Base-by-base conservation (phyloP, 164 flowering plant species). In the Buxus sempervirens region DNA sequence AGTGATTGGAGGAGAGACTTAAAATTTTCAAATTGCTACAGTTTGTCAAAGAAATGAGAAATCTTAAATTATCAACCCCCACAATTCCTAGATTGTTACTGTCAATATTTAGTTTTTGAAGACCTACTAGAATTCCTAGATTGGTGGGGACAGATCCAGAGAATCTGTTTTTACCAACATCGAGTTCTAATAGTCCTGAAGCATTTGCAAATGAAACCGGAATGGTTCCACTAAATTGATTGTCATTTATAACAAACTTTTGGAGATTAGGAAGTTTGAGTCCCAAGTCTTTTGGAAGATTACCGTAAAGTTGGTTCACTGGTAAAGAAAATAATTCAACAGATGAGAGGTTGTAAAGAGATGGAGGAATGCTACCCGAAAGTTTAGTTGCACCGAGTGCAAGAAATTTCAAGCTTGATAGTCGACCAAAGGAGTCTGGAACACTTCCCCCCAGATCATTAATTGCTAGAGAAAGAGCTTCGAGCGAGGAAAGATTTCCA, bases 281-380 rank as follows among this genome's bases (percentile, higher is more conserved):
- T 21, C 81, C 78, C 2, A 83, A 15, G 12, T 62, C 51, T 0
- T 59, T 23, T 1, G 81, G 78, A 53, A 83, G 71, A 54, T 13
- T 63, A 0, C 86, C 86, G 0, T 42, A 9, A 0, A 83, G 36
- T 12, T 60, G 60, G 55, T 77, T 79, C 1, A 0, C 19, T 0
- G 48, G 1, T 0, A 73, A 0, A 5, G 59, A 24, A 1, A 81
- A 20, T 5, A 0, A 0, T 4, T 4, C 26, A 0, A 78, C 36
- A 0, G 55, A 60, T 0, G 83, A 78, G 25, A 80, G 23, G 28
- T 78, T 82, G 65, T 51, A 80, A 10, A 80, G 3, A 0, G 75
- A 57, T 5, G 55, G 22, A 45, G 85, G 85, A 26, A 78, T 23
- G 19, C 23, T 49, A 57, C 85, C 81, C 7, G 70, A 65, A 0